Percentiles rank a stretch among this genome's conserved stretches.
Evolutionary conservation across 805 yeast species (phyloP).

Genomic region (Torulaspora indica): DNA sequence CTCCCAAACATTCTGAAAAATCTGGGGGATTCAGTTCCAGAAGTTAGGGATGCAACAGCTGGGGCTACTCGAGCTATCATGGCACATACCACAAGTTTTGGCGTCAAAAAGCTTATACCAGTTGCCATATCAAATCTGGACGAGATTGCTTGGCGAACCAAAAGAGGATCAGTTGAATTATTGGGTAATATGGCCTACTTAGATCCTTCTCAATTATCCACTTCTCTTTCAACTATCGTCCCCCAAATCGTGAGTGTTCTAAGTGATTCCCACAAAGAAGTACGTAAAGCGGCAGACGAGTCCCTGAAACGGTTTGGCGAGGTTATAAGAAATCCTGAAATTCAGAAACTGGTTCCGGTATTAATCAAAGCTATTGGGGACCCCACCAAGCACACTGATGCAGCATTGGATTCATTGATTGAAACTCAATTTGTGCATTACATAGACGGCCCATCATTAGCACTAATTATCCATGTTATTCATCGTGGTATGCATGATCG

Average conservation of each 20-base stretch:
- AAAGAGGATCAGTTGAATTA: constrained; percentile 93
- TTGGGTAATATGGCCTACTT: constrained; percentile 97
- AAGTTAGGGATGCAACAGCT: constrained; percentile 86
- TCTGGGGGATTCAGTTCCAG: constrained; percentile 78
- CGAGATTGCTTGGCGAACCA: constrained; percentile 91
- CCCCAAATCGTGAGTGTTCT: constrained; percentile 95
- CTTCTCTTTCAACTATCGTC: constrained; percentile 82
- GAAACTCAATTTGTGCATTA: constrained; percentile 94
- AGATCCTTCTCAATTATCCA: constrained; percentile 89
- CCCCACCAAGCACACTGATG: constrained; percentile 86
- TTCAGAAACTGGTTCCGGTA: constrained; percentile 82
- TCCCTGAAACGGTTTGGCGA: constrained; percentile 90
- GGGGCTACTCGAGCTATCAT: constrained; percentile 82
- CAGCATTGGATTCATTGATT: constrained; percentile 77
- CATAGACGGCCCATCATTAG: constrained; percentile 96
- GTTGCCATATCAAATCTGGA: constrained; percentile 80
- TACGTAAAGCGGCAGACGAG: constrained; percentile 88
- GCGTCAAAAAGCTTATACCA: constrained; percentile 88
- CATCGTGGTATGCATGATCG: constrained; percentile 94
- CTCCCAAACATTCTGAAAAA: constrained; percentile 75
- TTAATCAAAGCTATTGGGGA: constrained; percentile 91
- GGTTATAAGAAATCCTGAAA: constrained; percentile 95
- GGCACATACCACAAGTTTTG: constrained; percentile 87
- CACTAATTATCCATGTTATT: constrained; percentile 88
- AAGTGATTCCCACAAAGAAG: constrained; percentile 95